Percentiles rank a stretch among this genome's conserved stretches.
phyloP scores from a whole-genome alignment of 768 basidiomycete genomes.

The Pisolithus orientalis region DNA sequence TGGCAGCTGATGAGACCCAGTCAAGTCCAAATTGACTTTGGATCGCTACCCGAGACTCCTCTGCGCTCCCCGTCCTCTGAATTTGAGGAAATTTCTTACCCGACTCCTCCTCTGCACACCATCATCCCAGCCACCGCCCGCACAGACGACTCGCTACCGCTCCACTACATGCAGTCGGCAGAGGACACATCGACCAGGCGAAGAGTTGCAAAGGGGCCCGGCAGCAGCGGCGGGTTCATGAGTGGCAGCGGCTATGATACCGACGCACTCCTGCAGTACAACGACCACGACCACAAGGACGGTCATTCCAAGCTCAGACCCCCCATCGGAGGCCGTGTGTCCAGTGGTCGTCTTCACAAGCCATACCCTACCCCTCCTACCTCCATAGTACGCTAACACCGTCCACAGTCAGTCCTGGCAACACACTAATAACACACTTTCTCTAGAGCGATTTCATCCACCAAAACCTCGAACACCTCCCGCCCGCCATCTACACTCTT shows the following conservation, averaged over 20 bases:
- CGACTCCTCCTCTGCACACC: slow-evolving; percentile 23
- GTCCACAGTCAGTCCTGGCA: neutral
- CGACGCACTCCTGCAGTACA: slow-evolving; percentile 30
- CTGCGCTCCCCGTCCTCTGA: slow-evolving; percentile 50
- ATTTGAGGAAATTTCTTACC: slow-evolving; percentile 66
- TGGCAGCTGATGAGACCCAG: slow-evolving; percentile 50
- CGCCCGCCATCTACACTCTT: slow-evolving; percentile 83
- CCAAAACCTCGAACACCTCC: slow-evolving; percentile 75
- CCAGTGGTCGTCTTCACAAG: slow-evolving; percentile 57
- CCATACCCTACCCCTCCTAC: slow-evolving; percentile 61
- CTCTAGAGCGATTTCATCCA: slow-evolving; percentile 64
- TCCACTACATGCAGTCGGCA: slow-evolving; percentile 40
- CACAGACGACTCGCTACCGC: slow-evolving; percentile 39
- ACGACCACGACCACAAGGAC: slow-evolving; percentile 61
- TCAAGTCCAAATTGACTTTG: slow-evolving; percentile 65
- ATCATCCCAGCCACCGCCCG: slow-evolving; percentile 21
- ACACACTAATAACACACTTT: neutral
- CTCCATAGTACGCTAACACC: slow-evolving; percentile 41
- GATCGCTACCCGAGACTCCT: slow-evolving; percentile 27
- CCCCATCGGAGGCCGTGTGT: slow-evolving; percentile 30
- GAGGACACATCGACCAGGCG: slow-evolving; percentile 45
- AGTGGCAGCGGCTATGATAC: slow-evolving; percentile 21
- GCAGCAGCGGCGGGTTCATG: slow-evolving; percentile 26
- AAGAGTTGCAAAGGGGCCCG: slow-evolving; percentile 34
- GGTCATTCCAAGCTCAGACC: slow-evolving; percentile 45